Evolutionary conservation across 140 eudicot genomes (phyloP).

Genomic region (Ambrosia hybrid): DNA sequence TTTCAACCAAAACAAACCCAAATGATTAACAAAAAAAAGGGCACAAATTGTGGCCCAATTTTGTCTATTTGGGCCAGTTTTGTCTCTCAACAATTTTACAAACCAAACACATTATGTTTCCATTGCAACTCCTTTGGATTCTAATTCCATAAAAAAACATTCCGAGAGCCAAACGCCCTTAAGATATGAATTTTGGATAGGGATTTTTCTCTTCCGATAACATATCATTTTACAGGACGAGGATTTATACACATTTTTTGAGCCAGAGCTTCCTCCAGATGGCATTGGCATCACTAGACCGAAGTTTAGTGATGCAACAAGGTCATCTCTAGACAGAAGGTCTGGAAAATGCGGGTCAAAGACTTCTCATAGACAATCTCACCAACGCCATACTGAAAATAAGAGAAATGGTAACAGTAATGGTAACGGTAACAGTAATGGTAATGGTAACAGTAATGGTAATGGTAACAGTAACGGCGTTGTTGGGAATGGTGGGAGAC

Average conservation of each 20-base stretch:
- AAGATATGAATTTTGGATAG: neutral
- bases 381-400: conserved; percentile 39
- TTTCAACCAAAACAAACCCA: no score
- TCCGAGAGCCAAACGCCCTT: no score
- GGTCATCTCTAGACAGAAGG: conserved; percentile 41
- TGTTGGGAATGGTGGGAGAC: conserved; percentile 36
- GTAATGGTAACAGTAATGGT: no score
- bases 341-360: conserved; percentile 51
- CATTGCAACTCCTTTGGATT: no score
- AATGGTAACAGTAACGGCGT: conserved; percentile 13
- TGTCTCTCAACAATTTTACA: no score
- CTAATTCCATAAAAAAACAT: no score
- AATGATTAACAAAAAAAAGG: no score
- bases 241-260: conserved; percentile 84
- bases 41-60: no score
- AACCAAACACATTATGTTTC: no score
- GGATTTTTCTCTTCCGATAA: neutral
- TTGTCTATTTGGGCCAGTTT: no score
- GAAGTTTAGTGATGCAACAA: conserved; percentile 49
- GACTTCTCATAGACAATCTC: conserved; percentile 44
- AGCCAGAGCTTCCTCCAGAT: conserved; percentile 83
- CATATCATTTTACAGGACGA: conserved; percentile 59
- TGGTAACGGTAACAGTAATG: neutral
- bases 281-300: conserved; percentile 45
- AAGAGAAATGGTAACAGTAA: conserved; percentile 30